Conservation (phyloP, 805 yeast genomes). For the Schwanniomyces yamadae region DNA sequence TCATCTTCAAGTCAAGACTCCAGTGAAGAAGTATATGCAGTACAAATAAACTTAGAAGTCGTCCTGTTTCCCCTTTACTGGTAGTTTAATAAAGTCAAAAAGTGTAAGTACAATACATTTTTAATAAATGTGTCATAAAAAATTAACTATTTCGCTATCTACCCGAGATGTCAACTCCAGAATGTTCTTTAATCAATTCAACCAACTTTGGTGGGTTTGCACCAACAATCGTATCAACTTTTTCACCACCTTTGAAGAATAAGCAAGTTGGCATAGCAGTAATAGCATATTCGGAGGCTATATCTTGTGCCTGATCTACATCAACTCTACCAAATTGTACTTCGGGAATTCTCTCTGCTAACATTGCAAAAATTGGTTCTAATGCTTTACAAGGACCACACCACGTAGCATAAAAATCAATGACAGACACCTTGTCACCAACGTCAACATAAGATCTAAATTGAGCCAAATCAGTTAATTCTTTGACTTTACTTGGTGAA, state of each 20-base stretch:
- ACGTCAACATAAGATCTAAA: constrained; percentile 23
- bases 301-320: constrained; percentile 60
- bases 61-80: too few species aligned
- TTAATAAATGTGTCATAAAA: too few species aligned
- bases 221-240: constrained; percentile 60
- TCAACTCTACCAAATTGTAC: constrained; percentile 69
- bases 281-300: constrained; percentile 60
- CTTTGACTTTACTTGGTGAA: constrained; percentile 21
- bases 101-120: too few species aligned
- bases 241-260: constrained; percentile 58
- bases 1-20: background rate
- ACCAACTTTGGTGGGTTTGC: constrained; percentile 50
- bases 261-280: constrained; percentile 78
- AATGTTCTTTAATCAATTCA: constrained; percentile 24
- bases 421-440: constrained; percentile 28
- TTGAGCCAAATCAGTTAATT: constrained; percentile 25
- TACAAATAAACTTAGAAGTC: too few species aligned
- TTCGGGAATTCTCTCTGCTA: constrained; percentile 38
- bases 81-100: too few species aligned
- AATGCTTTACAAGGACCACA: constrained; percentile 46
- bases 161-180: constrained; percentile 24
- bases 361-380: constrained; percentile 35
- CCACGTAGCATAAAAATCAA: constrained; percentile 46
- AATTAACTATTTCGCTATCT: too few species aligned
- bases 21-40: too few species aligned